phyloP scores from a whole-genome alignment of 768 basidiomycete species.

The Gloeopeniophorella convolvens region DNA sequence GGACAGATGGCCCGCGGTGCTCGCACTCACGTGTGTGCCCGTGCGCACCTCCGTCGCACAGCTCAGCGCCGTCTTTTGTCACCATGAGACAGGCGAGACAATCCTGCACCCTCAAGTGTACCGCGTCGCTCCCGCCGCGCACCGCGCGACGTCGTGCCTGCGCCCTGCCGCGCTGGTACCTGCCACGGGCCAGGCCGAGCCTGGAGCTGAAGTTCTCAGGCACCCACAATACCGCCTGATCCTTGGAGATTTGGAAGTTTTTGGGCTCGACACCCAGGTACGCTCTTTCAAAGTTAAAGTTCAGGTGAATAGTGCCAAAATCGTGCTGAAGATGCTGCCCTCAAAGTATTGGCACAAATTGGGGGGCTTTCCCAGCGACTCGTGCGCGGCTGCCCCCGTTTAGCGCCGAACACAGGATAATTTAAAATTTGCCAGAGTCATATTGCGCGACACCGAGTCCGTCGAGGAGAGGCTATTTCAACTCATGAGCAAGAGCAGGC shows the following conservation, averaged over 20 bases:
- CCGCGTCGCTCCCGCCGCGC: slow-evolving; percentile 44
- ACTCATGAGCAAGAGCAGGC: neutral
- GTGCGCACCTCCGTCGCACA: slow-evolving; percentile 53
- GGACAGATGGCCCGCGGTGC: slow-evolving; percentile 51
- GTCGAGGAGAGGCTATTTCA: neutral
- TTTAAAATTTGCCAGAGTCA: neutral
- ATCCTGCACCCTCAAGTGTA: slow-evolving; percentile 51
- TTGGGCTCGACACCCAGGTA: neutral
- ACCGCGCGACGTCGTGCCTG: slow-evolving; percentile 48
- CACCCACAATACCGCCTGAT: neutral
- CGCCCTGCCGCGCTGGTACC: slow-evolving; percentile 42
- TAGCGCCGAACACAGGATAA: neutral
- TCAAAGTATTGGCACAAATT: neutral
- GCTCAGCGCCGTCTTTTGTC: slow-evolving; percentile 49
- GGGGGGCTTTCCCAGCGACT: neutral
- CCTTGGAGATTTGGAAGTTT: slow-evolving; percentile 3
- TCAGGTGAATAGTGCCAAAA: no score
- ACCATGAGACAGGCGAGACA: slow-evolving; percentile 37
- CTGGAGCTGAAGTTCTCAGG: slow-evolving; percentile 1
- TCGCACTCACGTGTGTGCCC: slow-evolving; percentile 37
- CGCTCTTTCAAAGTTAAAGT: neutral
- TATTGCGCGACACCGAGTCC: neutral
- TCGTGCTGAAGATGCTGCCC: no score
- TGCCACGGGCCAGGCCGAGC: slow-evolving; percentile 23
- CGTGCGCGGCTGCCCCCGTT: neutral